phyloP scores from a whole-genome alignment of 139 green algal species.

The Deuterostichococcus epilithicus region DNA sequence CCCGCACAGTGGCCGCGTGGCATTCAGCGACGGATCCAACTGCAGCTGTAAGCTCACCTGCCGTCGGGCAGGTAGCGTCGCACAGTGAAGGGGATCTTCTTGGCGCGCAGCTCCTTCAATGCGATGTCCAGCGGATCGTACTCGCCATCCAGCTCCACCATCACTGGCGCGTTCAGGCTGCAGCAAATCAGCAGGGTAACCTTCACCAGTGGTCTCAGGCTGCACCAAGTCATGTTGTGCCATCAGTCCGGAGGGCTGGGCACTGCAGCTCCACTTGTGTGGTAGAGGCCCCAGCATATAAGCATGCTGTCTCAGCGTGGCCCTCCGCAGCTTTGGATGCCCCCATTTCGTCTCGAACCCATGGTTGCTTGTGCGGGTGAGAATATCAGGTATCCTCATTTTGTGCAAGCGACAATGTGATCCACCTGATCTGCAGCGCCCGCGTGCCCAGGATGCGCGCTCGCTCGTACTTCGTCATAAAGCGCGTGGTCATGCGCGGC shows the following conservation, averaged over 20 bases:
- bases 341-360: no score
- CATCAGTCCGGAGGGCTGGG: neutral
- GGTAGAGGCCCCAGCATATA: neutral
- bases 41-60: constrained; percentile 44
- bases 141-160: constrained; percentile 85
- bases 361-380: no score
- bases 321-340: no score
- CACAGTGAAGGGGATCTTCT: constrained; percentile 98
- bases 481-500: constrained; percentile 86
- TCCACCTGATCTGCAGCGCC: constrained; percentile 91
- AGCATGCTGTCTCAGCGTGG: no score
- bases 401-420: no score
- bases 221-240: neutral
- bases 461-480: constrained; percentile 98
- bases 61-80: constrained; percentile 93
- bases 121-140: constrained; percentile 87
- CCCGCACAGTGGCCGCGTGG: neutral
- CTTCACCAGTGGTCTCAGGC: neutral
- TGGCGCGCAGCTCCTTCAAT: constrained; percentile 90
- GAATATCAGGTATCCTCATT: no score
- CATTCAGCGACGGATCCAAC: neutral
- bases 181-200: neutral
- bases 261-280: neutral
- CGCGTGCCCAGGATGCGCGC: constrained; percentile 90
- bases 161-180: constrained; percentile 67